These are phyloP conservation scores for Orbilia javanica DNA, from an alignment of 2,329 filamentous ascomycete genomes.

Conservation along the genomic window DNA sequence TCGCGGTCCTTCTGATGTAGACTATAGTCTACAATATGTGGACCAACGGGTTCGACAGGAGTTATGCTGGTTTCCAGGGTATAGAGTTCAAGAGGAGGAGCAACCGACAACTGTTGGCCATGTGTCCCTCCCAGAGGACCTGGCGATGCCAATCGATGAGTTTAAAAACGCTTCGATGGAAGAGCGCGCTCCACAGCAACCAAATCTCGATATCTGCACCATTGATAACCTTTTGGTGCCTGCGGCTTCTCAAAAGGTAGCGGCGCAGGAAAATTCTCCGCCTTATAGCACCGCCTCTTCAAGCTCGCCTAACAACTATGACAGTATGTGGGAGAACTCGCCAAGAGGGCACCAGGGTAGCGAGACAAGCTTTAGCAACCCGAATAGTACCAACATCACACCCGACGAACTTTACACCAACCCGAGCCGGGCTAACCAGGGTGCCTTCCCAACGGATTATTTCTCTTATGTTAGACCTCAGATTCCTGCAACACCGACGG, in stretches of 20 bases:
- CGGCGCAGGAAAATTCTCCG: conserved; percentile 26
- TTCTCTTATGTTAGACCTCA: conserved; percentile 44
- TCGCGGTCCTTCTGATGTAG: conserved; percentile 29
- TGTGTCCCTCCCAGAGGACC: conserved; percentile 28
- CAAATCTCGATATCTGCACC: conserved; percentile 34
- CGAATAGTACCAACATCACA: conserved; percentile 53
- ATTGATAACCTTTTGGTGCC: conserved; percentile 36
- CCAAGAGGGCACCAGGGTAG: conserved; percentile 43
- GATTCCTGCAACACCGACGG: neutral
- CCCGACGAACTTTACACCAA: conserved; percentile 54
- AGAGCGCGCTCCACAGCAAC: neutral
- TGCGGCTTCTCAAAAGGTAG: conserved; percentile 9
- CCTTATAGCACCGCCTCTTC: conserved; percentile 51
- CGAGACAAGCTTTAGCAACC: conserved; percentile 53
- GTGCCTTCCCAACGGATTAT: conserved; percentile 45
- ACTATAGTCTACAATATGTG: conserved; percentile 52
- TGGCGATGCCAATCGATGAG: conserved; percentile 13
- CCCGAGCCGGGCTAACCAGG: conserved; percentile 35
- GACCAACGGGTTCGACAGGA: conserved; percentile 43
- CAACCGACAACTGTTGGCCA: conserved; percentile 23
- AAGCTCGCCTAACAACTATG: conserved; percentile 51
- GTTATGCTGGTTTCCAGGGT: conserved; percentile 39
- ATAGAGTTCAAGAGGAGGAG: conserved; percentile 15
- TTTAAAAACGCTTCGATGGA: conserved; percentile 23
- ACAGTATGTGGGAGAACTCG: conserved; percentile 44